phyloP scores from a whole-genome alignment of 306 rosid species.

The Notholithocarpus densiflorus region DNA sequence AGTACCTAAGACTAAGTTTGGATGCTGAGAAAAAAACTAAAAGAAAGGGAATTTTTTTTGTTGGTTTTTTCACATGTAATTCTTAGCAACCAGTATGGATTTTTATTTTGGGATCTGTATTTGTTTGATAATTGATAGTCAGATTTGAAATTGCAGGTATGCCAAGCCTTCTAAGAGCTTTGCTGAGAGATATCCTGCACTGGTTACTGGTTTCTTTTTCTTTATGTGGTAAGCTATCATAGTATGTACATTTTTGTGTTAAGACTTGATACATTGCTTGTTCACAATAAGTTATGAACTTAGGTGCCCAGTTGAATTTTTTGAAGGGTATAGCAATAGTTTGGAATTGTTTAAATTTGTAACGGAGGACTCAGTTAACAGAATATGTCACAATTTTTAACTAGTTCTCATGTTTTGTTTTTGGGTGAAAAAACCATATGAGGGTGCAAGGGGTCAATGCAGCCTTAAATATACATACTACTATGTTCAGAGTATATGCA shows the following conservation, averaged over 20 bases:
- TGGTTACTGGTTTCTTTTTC: slow-evolving; percentile 87
- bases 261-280: background rate
- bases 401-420: background rate
- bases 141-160: slow-evolving; percentile 28
- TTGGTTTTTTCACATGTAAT: background rate
- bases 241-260: background rate
- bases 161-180: slow-evolving; percentile 42
- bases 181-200: slow-evolving; percentile 55
- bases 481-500: background rate
- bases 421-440: background rate
- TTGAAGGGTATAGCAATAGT: background rate
- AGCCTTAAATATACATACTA: background rate
- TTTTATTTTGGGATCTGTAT: background rate
- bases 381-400: background rate
- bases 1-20: background rate
- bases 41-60: background rate
- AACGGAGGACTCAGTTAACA: background rate
- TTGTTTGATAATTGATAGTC: background rate
- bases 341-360: background rate
- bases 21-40: slow-evolving; percentile 7
- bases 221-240: slow-evolving; percentile 66
- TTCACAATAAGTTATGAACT: slow-evolving; percentile 7
- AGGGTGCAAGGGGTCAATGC: background rate
- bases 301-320: background rate
- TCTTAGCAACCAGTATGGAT: background rate